A percentile compares a stretch with the other conserved stretches of the same genome.
Evolutionary conservation across 2,329 filamentous ascomycete species (phyloP).

Genomic region (Aspergillus calidoustus): DNA sequence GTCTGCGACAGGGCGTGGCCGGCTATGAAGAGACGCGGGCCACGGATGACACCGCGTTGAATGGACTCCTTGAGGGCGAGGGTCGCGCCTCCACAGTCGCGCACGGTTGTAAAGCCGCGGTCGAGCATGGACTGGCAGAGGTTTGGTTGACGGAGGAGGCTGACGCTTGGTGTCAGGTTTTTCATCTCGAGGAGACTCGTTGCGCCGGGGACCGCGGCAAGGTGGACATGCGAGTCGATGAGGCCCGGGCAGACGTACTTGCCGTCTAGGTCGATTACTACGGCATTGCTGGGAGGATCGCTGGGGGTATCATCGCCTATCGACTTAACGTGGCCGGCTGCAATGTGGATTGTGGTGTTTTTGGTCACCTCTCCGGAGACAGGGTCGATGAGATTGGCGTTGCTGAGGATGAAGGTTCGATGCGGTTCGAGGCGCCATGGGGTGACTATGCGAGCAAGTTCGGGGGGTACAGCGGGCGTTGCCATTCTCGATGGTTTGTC

Average conservation of each 20-base stretch:
- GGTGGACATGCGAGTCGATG: slow-evolving; percentile 58
- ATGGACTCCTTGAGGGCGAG: slow-evolving; percentile 52
- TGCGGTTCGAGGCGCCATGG: too few species aligned
- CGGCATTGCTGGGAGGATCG: too few species aligned
- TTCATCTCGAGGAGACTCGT: slow-evolving; percentile 43
- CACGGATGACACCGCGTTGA: slow-evolving; percentile 57
- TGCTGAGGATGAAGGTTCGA: too few species aligned
- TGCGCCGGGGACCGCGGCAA: slow-evolving; percentile 52
- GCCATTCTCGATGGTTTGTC: too few species aligned
- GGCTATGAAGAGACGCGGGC: slow-evolving; percentile 59
- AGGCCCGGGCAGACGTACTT: slow-evolving; percentile 56
- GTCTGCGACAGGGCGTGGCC: slow-evolving; percentile 60
- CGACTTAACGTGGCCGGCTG: too few species aligned
- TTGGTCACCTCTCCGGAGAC: too few species aligned
- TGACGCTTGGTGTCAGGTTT: slow-evolving; percentile 35
- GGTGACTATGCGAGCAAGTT: too few species aligned
- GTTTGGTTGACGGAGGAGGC: slow-evolving; percentile 17
- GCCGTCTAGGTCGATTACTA: slow-evolving; percentile 46
- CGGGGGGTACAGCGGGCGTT: too few species aligned
- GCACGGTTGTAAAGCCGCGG: slow-evolving; percentile 62
- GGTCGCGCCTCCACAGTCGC: slow-evolving; percentile 61
- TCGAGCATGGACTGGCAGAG: slow-evolving; percentile 51
- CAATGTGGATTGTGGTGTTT: too few species aligned
- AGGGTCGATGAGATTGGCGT: too few species aligned
- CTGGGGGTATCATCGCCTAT: too few species aligned